phyloP scores from a whole-genome alignment of 176 grass and related monocot genomes.

The Raddia guianensis region DNA sequence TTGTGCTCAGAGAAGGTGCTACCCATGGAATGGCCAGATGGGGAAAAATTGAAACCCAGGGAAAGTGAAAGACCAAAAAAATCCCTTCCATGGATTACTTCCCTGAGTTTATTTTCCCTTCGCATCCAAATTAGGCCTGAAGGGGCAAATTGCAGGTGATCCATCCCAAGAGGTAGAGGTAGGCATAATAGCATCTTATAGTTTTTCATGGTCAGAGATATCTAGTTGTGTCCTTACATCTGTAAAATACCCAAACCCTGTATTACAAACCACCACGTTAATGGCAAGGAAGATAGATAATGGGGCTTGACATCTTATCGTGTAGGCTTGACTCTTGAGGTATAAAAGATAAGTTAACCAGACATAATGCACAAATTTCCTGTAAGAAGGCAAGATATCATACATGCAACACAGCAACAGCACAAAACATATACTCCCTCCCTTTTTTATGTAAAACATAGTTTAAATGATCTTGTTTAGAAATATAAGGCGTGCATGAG shows the following conservation, averaged over 20 bases:
- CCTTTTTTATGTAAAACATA: too few species aligned
- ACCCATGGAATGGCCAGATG: too few species aligned
- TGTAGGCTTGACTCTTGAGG: background rate
- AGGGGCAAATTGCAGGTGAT: background rate
- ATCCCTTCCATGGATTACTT: too few species aligned
- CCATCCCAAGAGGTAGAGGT: background rate
- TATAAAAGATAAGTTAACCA: constrained; percentile 18
- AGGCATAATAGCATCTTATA: constrained; percentile 9
- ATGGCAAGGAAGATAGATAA: background rate
- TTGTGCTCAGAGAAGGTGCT: too few species aligned
- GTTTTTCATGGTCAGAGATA: constrained; percentile 5
- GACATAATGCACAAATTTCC: background rate
- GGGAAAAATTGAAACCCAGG: too few species aligned
- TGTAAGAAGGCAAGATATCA: background rate
- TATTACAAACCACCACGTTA: constrained; percentile 32
- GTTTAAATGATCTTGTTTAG: too few species aligned
- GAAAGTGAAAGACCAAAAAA: too few species aligned
- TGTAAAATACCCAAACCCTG: background rate
- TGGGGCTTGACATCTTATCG: constrained; percentile 17
- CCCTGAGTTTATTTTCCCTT: too few species aligned
- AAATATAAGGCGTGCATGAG: too few species aligned
- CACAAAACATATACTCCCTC: background rate
- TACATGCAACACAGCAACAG: constrained; percentile 27
- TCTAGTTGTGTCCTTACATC: background rate
- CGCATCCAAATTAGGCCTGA: background rate